These are phyloP conservation scores for Begonia peltatifolia DNA, from an alignment of 306 rosid genomes.

Conservation along the genomic window DNA sequence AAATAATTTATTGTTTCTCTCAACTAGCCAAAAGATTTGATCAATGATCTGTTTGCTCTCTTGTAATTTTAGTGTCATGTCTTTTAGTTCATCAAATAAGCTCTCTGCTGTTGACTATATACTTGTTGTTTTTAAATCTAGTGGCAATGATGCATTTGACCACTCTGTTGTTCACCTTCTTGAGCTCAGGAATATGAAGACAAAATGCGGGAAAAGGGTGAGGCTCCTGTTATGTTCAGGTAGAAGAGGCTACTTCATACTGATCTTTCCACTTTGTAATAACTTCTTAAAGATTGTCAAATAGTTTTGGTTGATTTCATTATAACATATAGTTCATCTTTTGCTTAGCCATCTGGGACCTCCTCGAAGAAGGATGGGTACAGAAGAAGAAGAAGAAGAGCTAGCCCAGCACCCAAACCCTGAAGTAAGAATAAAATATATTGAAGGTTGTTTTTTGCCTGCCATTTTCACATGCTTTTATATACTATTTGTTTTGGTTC, in stretches of 20 bases:
- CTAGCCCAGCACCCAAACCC: slow-evolving; percentile 76
- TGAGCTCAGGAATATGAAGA: slow-evolving; percentile 78
- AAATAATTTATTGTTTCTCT: too few relatives aligned
- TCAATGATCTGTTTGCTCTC: too few relatives aligned
- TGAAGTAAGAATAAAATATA: slow-evolving; percentile 38
- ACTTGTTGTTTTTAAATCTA: neutral
- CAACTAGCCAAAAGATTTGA: too few relatives aligned
- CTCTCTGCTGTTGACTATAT: neutral
- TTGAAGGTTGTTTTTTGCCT: neutral
- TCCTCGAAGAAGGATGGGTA: slow-evolving; percentile 72
- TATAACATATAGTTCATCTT: slow-evolving; percentile 23
- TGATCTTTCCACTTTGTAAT: too few relatives aligned
- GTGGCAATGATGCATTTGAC: neutral
- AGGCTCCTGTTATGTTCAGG: slow-evolving; percentile 98
- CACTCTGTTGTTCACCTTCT: slow-evolving; percentile 16
- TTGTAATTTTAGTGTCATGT: too few relatives aligned
- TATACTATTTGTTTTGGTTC: neutral
- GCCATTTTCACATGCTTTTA: slow-evolving; percentile 3
- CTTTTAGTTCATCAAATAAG: too few relatives aligned
- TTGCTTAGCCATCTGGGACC: slow-evolving; percentile 87
- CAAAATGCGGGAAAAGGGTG: slow-evolving; percentile 87
- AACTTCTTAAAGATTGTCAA: too few relatives aligned
- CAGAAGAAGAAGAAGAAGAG: slow-evolving; percentile 74
- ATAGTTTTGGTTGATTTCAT: slow-evolving; percentile 8
- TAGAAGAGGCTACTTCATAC: slow-evolving; percentile 10